A percentile compares a stretch with the other conserved stretches of the same genome.
Conservation (phyloP, 345 rosid species). For the Mangifera indica region DNA sequence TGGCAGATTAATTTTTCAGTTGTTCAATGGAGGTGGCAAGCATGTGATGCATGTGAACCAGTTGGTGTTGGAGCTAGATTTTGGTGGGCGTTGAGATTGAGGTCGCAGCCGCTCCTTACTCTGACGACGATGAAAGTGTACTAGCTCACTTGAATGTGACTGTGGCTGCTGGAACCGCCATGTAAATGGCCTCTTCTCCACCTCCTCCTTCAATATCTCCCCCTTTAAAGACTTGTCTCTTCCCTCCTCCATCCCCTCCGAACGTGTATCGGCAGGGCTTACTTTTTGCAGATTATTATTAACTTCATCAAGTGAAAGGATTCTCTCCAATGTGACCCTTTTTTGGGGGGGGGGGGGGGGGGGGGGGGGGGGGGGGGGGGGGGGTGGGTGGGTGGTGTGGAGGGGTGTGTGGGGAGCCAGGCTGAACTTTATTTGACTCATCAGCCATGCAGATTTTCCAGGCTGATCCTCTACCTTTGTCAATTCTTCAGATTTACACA, state of each 20-base stretch:
- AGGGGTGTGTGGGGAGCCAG: conserved; percentile 23
- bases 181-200: background rate
- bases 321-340: conserved; percentile 22
- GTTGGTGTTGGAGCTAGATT: conserved; percentile 19
- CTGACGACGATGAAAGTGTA: background rate
- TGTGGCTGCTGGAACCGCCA: too few relatives aligned
- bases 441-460: conserved; percentile 3
- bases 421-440: conserved; percentile 4
- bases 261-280: conserved; percentile 16
- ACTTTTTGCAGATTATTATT: conserved; percentile 13
- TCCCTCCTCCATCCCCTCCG: background rate
- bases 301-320: conserved; percentile 9
- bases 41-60: conserved; percentile 64
- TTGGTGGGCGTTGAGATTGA: conserved; percentile 15
- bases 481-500: conserved; percentile 56
- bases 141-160: too few relatives aligned
- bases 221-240: conserved; percentile 2
- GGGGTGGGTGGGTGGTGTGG: too few relatives aligned
- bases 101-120: conserved; percentile 17
- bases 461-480: conserved; percentile 48
- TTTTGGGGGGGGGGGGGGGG: too few relatives aligned
- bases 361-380: too few relatives aligned
- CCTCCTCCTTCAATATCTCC: background rate
- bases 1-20: too few relatives aligned
- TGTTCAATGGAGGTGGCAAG: conserved; percentile 16